Evolutionary conservation across 176 grass and related monocot genomes (phyloP).

Genomic region (Eremochloa ophiuroides): DNA sequence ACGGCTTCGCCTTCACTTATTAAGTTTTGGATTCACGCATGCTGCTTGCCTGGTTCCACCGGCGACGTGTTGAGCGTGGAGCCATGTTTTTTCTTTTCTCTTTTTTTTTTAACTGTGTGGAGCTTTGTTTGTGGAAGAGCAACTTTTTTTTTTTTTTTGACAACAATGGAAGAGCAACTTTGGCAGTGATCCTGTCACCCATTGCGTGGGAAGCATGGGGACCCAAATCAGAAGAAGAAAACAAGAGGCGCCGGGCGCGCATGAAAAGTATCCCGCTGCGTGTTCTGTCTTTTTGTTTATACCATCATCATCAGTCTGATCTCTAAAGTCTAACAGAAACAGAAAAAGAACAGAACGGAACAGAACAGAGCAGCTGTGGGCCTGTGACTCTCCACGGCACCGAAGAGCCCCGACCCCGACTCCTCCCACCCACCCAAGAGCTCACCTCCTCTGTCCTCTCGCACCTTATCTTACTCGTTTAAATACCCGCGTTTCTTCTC

Average conservation of each 20-base stretch:
- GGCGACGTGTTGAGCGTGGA: not conserved
- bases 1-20: too few relatives aligned
- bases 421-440: slow-evolving; percentile 27
- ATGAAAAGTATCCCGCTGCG: not conserved
- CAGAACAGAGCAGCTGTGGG: not conserved
- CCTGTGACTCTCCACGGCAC: slow-evolving; percentile 14
- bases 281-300: not conserved
- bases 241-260: slow-evolving; percentile 18
- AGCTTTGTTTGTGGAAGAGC: too few relatives aligned
- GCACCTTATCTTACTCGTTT: slow-evolving; percentile 38
- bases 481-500: not conserved
- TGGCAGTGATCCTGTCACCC: not conserved
- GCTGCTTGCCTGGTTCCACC: not conserved
- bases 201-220: not conserved
- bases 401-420: slow-evolving; percentile 33
- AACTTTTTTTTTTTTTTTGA: too few relatives aligned
- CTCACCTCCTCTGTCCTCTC: slow-evolving; percentile 22
- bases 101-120: too few relatives aligned
- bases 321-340: not conserved
- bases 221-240: slow-evolving; percentile 22
- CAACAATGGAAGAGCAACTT: not conserved
- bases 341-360: not conserved
- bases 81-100: too few relatives aligned
- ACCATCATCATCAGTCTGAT: not conserved
- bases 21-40: not conserved